These are phyloP conservation scores for Arthrobotrys musiformis DNA, from an alignment of 2,329 filamentous ascomycete genomes.

Conservation along the genomic window DNA sequence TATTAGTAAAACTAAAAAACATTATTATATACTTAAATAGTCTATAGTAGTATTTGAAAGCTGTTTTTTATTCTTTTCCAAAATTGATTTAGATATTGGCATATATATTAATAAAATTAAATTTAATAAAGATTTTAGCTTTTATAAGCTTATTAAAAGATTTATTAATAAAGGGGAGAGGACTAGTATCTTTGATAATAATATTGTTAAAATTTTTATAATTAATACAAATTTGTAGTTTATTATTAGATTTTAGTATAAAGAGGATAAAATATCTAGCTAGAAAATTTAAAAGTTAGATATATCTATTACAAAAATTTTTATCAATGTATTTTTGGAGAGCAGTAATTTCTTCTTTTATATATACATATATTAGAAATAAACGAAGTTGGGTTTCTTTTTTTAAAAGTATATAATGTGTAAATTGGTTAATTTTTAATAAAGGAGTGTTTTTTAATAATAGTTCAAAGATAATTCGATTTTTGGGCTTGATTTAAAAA, in stretches of 20 bases:
- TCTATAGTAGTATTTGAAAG: too few species aligned
- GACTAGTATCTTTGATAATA: too few species aligned
- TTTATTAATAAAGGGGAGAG: background rate
- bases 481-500: background rate
- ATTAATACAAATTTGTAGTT: too few species aligned
- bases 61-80: background rate
- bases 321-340: background rate
- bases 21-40: too few species aligned
- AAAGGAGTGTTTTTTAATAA: background rate
- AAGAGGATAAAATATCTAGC: background rate
- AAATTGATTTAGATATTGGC: constrained; percentile 1
- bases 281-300: background rate
- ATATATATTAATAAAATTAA: background rate
- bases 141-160: background rate
- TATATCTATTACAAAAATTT: background rate
- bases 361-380: background rate
- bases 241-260: background rate
- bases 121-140: background rate
- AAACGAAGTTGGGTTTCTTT: background rate
- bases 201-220: too few species aligned
- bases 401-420: background rate
- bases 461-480: background rate
- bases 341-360: background rate
- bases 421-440: background rate
- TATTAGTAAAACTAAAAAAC: background rate